Evolutionary conservation across 768 basidiomycete species (phyloP), one percentile per base, ranked within the genome.

Genomic region (Macrolepiota dolichaula): DNA sequence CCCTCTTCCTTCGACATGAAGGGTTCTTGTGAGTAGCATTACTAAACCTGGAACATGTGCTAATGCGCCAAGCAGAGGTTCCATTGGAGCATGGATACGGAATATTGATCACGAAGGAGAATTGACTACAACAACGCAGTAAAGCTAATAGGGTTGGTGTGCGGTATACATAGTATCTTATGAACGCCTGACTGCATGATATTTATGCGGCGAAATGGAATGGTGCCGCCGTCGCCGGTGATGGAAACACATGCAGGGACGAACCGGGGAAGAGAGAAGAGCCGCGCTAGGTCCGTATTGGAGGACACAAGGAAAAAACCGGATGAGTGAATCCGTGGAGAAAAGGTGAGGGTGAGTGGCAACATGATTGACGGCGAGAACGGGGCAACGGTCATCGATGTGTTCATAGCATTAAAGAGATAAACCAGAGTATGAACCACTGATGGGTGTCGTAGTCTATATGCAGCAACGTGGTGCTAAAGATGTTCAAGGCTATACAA

Each of bases 1-100:
- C 97, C 44, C 79, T 98, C 65, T 99, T 99, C 80, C 80, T 99
- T 64, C 86, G 97, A 62, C 97, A 99, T 68, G 97, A 99, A 77
- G 97, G 96, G 2, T 98, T 98, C 80, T 75, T 98, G 92, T 96
- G 74, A 77, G 92, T 86, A 47, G 62, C 55, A 49, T 59, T 65
- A 61, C 27, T 35, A 44, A 55, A 11, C 19, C 2, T 4, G 19
- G 2, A 42, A 55, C 44, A 59, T 62, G 27, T 60, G 57, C 55
- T 55, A 53, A 62, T 44, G 63, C 25, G 49, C 15, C 49, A 63
- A 60, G 47, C 67, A 95, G 94, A 62, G 96, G 96, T 52, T 82
- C 94, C 4, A 92, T 98, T 62, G 96, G 96, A 4, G 97, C 97
- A 50, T 99, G 96, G 96, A 90, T 99, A 72, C 94, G 92, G 78